Evolutionary conservation across 1,139 yeast species (phyloP), one percentile per base, ranked within the genome.

Genomic region (Yamadazyma triangularis): DNA sequence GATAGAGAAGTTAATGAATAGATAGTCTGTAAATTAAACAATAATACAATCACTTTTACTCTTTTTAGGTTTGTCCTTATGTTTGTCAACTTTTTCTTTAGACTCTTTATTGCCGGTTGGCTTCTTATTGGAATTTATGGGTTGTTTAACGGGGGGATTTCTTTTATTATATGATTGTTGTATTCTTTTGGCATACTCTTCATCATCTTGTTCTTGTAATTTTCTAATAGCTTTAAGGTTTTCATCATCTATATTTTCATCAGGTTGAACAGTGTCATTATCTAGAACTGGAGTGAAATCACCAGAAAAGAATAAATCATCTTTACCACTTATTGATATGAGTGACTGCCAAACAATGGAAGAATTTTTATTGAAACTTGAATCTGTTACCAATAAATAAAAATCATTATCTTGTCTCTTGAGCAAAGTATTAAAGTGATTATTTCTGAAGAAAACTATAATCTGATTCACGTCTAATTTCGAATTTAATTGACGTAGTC

Each of bases 321-420:
- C 74, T 5, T 66, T 63, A 1, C 95, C 95, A 32, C 70, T 66
- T 3, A 80, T 68, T 2, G 86, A 75, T 28, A 70, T 67, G 24
- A 88, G 58, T 0, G 84, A 71, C 48, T 84, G 88, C 96, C 96
- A 88, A 8, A 83, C 83, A 15, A 82, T 70, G 13, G 64, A 58
- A 4, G 59, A 50, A 25, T 68, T 64, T 11, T 60, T 55, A 20
- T 47, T 44, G 45, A 77, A 82, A 2, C 91, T 85, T 14, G 71
- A 60, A 51, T 88, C 96, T 3, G 94, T 84, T 7, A 86, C 77
- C 27, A 88, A 55, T 3, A 77, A 50, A 53, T 76, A 77, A 35
- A 86, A 55, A 44, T 69, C 71, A 31, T 63, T 54, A 40, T 66
- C 55, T 27, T 56, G 51, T 29, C 66, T 65, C 48, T 82, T 83